Evolutionary conservation across 371 early-diverging fungal genomes (phyloP).

Genomic region (Apophysomyces trapeziformis): DNA sequence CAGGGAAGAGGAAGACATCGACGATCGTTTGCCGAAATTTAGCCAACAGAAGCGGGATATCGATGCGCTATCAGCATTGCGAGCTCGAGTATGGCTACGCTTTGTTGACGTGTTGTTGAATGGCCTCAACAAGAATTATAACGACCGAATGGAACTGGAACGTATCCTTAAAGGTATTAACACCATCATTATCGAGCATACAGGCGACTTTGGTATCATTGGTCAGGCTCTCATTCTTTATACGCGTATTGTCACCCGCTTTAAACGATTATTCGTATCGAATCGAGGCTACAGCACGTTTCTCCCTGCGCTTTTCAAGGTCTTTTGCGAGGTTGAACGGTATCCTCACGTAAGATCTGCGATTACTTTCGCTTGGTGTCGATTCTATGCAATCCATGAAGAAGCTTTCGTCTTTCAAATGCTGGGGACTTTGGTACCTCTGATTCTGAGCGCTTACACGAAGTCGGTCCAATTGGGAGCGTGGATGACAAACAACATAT

Average conservation of each 20-base stretch:
- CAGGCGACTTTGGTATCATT: conserved; percentile 59
- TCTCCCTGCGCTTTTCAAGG: conserved; percentile 64
- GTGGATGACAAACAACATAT: conserved; percentile 54
- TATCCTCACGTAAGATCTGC: conserved; percentile 52
- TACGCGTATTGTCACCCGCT: conserved; percentile 57
- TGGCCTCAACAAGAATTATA: conserved; percentile 60
- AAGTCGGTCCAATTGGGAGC: conserved; percentile 40
- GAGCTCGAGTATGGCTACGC: conserved; percentile 64
- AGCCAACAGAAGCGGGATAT: conserved; percentile 36
- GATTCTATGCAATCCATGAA: conserved; percentile 69
- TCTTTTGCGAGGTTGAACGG: conserved; percentile 59
- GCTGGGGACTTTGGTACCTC: conserved; percentile 63
- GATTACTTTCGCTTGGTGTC: conserved; percentile 61
- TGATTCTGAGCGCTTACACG: conserved; percentile 50
- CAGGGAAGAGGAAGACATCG: background rate
- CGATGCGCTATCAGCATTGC: conserved; percentile 48
- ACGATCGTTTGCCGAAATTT: conserved; percentile 11
- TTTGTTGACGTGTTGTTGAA: conserved; percentile 59
- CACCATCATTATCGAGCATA: conserved; percentile 55
- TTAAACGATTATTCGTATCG: conserved; percentile 62
- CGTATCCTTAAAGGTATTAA: conserved; percentile 65
- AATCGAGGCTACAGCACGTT: conserved; percentile 66
- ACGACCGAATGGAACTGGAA: conserved; percentile 60
- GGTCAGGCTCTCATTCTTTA: conserved; percentile 63
- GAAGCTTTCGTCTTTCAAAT: conserved; percentile 75